Evolutionary conservation across 2,329 filamentous ascomycete species (phyloP).

Genomic region (Nemania sp.): DNA sequence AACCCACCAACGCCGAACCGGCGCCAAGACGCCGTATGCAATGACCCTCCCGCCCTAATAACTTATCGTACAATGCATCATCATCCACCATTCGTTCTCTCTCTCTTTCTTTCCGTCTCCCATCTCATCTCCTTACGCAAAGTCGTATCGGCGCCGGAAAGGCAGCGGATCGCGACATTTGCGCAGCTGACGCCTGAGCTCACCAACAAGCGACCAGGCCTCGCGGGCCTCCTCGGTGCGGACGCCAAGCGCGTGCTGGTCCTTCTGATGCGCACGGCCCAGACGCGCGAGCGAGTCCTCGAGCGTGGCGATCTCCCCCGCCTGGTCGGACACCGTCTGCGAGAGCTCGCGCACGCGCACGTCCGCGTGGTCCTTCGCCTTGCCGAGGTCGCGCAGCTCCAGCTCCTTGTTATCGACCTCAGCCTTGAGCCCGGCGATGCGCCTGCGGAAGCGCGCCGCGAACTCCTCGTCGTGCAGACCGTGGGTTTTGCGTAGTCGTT

Average conservation of each 20-base stretch:
- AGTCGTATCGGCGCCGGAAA: conserved; percentile 21
- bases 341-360: conserved; percentile 28
- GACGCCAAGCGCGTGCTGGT: conserved; percentile 13
- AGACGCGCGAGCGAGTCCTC: conserved; percentile 5
- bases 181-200: conserved; percentile 22
- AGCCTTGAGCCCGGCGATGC: conserved; percentile 24
- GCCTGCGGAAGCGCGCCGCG: conserved; percentile 24
- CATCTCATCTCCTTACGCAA: conserved; percentile 2
- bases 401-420: conserved; percentile 27
- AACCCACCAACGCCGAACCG: neutral
- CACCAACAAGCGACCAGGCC: conserved; percentile 22
- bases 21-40: conserved; percentile 8
- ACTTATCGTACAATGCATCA: too few relatives aligned
- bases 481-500: conserved; percentile 21
- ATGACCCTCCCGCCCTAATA: too few relatives aligned
- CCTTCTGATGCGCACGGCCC: conserved; percentile 14
- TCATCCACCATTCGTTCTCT: neutral
- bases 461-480: conserved; percentile 27
- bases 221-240: conserved; percentile 16
- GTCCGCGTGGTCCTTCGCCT: conserved; percentile 21
- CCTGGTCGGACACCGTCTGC: conserved; percentile 19
- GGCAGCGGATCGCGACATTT: conserved; percentile 14
- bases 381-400: conserved; percentile 21
- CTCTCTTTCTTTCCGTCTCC: neutral
- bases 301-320: conserved; percentile 4